A percentile compares a stretch with the other conserved stretches of the same genome.
These are phyloP conservation scores for Amphibolis antarctica DNA, from an alignment of 106 monocot genomes.

Conservation along the genomic window DNA sequence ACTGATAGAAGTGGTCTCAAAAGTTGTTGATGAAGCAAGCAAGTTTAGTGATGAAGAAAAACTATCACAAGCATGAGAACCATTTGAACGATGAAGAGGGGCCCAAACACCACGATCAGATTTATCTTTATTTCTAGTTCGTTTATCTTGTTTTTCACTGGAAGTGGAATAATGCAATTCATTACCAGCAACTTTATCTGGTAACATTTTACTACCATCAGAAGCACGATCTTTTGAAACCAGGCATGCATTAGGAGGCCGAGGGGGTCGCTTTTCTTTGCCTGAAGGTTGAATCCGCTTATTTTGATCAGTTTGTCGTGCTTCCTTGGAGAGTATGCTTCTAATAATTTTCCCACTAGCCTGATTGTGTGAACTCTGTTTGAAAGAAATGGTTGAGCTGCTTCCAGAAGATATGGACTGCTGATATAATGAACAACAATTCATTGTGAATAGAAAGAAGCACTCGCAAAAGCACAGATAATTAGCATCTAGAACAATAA, in stretches of 20 bases:
- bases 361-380: constrained; percentile 36
- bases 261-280: constrained; percentile 55
- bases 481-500: neutral
- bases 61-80: constrained; percentile 27
- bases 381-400: constrained; percentile 24
- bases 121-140: constrained; percentile 56
- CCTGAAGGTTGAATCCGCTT: constrained; percentile 20
- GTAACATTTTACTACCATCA: constrained; percentile 33
- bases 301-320: constrained; percentile 32
- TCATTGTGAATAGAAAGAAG: neutral
- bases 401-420: constrained; percentile 21
- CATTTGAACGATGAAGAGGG: constrained; percentile 48
- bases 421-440: constrained; percentile 14
- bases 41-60: constrained; percentile 12
- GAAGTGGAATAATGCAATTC: constrained; percentile 21
- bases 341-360: constrained; percentile 57
- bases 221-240: constrained; percentile 30
- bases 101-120: constrained; percentile 86
- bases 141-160: constrained; percentile 49
- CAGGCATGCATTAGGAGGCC: constrained; percentile 30
- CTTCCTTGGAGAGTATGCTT: constrained; percentile 67
- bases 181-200: constrained; percentile 32
- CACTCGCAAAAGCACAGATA: neutral
- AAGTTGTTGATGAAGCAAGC: constrained; percentile 12
- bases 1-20: constrained; percentile 6